These are phyloP conservation scores for Volutella citrinella DNA, from an alignment of 2,329 filamentous ascomycete species.

Conservation along the genomic window DNA sequence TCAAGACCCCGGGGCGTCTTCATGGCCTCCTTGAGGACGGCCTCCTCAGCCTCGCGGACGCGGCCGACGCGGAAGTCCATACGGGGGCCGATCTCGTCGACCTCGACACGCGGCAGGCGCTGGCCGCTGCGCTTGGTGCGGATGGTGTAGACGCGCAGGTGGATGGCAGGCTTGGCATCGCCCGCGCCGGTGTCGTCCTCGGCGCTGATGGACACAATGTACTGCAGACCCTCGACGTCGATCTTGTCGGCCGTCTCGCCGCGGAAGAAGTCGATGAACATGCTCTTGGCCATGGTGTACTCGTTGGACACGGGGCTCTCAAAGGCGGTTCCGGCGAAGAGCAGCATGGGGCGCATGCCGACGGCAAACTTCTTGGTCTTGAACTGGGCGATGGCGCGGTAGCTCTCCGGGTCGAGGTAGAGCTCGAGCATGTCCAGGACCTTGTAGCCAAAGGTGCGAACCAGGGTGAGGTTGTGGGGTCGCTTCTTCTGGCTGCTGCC, in stretches of 20 bases:
- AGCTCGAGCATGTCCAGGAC: conserved; percentile 94
- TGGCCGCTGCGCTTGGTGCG: conserved; percentile 83
- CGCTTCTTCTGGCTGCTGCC: conserved; percentile 89
- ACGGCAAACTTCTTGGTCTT: conserved; percentile 72
- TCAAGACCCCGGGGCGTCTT: conserved; percentile 74
- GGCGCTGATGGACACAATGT: conserved; percentile 78
- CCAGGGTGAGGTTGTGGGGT: conserved; percentile 82
- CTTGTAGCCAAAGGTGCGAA: conserved; percentile 81
- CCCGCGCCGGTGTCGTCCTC: conserved; percentile 54
- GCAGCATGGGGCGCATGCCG: conserved; percentile 82
- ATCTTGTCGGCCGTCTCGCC: conserved; percentile 73
- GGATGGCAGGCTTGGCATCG: conserved; percentile 53
- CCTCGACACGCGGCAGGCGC: conserved; percentile 82
- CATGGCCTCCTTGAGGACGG: conserved; percentile 84
- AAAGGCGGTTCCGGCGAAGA: conserved; percentile 87
- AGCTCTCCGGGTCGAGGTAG: conserved; percentile 71
- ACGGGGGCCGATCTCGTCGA: conserved; percentile 92
- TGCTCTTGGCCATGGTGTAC: conserved; percentile 81
- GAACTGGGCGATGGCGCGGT: conserved; percentile 70
- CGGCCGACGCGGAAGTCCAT: conserved; percentile 90
- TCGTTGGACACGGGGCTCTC: conserved; percentile 76
- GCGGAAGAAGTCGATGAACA: conserved; percentile 89
- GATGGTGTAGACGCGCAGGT: conserved; percentile 80
- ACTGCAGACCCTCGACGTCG: conserved; percentile 93
- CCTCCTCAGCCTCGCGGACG: conserved; percentile 72